Evolutionary conservation across 495 filamentous ascomycete species (phyloP).

Genomic region (Filosporella fistucella): DNA sequence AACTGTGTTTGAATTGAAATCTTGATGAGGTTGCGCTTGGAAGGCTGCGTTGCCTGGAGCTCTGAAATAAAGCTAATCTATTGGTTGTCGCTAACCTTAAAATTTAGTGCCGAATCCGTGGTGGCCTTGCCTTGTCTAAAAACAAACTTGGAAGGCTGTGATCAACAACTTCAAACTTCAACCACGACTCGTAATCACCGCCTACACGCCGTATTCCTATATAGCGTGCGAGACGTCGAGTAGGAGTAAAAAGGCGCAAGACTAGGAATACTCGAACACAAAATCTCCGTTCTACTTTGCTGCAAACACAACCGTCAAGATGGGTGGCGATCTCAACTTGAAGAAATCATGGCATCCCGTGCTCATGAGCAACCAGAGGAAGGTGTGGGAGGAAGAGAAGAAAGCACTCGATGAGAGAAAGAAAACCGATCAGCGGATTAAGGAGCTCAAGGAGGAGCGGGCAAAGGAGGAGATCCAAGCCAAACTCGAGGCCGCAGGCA

Average conservation of each 20-base stretch:
- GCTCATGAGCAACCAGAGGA: conserved; percentile 75
- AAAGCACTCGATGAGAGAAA: conserved; percentile 95
- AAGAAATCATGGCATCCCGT: conserved; percentile 98
- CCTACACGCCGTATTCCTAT: too few relatives aligned
- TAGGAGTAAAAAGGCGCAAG: too few relatives aligned
- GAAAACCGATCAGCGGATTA: conserved; percentile 73
- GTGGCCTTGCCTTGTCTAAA: too few relatives aligned
- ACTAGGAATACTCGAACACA: too few relatives aligned
- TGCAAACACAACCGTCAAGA: conserved; percentile 49
- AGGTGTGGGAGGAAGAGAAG: conserved; percentile 83
- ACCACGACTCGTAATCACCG: too few relatives aligned
- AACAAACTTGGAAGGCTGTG: too few relatives aligned
- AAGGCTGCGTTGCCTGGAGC: conserved; percentile 1
- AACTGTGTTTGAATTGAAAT: background rate
- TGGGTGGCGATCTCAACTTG: conserved; percentile 87
- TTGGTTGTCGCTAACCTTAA: too few relatives aligned
- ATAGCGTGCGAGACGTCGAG: too few relatives aligned
- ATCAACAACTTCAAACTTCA: too few relatives aligned
- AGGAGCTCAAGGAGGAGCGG: conserved; percentile 92
- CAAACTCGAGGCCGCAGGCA: conserved; percentile 85
- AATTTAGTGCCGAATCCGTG: too few relatives aligned
- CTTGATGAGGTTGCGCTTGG: background rate
- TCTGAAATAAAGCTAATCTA: background rate
- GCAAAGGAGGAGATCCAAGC: conserved; percentile 86
- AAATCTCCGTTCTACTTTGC: too few relatives aligned